Percentiles rank a stretch among this genome's conserved stretches.
phyloP scores from a whole-genome alignment of 1,284 basidiomycete genomes.

The Sanghuangporus sanghuang region DNA sequence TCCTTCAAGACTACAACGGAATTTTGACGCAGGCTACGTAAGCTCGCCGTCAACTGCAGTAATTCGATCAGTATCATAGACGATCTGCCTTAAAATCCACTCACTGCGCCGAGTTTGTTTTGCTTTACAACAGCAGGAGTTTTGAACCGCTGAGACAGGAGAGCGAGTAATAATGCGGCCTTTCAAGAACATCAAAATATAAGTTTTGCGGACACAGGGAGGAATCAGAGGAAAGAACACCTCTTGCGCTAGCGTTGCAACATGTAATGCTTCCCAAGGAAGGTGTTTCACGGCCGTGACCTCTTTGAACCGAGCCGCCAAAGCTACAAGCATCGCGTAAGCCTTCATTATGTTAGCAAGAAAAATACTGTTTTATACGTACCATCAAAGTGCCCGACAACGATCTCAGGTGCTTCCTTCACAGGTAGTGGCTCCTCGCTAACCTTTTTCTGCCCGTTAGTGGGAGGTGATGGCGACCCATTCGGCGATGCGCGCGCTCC shows the following conservation, averaged over 20 bases:
- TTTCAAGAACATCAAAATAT: conserved; percentile 25
- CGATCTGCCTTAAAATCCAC: background rate
- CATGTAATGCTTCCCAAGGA: conserved; percentile 56
- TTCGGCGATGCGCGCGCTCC: conserved; percentile 47
- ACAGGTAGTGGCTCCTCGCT: conserved; percentile 61
- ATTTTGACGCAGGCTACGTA: conserved; percentile 56
- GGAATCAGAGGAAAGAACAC: conserved; percentile 29
- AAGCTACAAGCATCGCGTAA: conserved; percentile 32
- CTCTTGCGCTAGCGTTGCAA: conserved; percentile 70
- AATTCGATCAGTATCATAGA: conserved; percentile 1
- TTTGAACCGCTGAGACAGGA: conserved; percentile 69
- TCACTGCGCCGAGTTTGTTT: conserved; percentile 64
- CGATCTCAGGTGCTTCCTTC: conserved; percentile 50
- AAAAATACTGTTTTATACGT: conserved; percentile 15
- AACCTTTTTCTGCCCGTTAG: conserved; percentile 48
- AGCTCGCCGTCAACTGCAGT: conserved; percentile 54
- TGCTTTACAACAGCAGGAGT: conserved; percentile 59
- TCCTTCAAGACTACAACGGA: conserved; percentile 48
- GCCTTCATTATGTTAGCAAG: background rate
- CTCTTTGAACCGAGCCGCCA: conserved; percentile 47
- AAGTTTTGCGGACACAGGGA: background rate
- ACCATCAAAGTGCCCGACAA: conserved; percentile 61
- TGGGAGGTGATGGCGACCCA: conserved; percentile 26
- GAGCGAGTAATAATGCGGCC: conserved; percentile 62
- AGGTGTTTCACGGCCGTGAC: conserved; percentile 34